phyloP scores from a whole-genome alignment of 176 grass and related monocot genomes.

The Aegilops tauschii region DNA sequence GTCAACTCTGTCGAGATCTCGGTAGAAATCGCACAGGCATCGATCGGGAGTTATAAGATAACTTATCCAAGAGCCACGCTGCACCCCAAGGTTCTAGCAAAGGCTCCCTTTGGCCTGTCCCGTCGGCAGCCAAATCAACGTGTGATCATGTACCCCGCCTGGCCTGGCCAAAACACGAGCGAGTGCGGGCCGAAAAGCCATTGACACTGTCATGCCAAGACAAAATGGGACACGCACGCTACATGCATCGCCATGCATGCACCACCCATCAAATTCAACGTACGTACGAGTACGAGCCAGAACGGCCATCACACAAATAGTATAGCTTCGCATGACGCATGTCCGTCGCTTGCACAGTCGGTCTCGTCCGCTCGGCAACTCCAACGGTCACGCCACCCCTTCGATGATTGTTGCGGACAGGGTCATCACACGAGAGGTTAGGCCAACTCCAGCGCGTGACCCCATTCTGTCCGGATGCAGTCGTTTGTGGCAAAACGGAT shows the following conservation, averaged over 20 bases:
- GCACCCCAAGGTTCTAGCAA: background rate
- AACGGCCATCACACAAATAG: background rate
- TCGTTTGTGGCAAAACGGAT: too few species aligned
- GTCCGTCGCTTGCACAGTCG: background rate
- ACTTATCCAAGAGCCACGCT: background rate
- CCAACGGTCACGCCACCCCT: too few species aligned
- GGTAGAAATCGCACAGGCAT: background rate
- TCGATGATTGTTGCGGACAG: too few species aligned
- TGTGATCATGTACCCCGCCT: background rate
- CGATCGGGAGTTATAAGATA: background rate
- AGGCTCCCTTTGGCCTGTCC: background rate
- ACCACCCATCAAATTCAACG: background rate
- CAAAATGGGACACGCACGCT: background rate
- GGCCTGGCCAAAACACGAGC: background rate
- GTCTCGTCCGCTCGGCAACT: background rate
- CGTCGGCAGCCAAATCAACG: background rate
- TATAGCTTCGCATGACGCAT: background rate
- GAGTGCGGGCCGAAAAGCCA: background rate
- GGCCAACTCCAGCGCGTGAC: too few species aligned
- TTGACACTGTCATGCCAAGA: background rate
- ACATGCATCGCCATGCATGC: background rate
- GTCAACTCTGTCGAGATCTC: background rate
- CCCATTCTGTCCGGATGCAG: too few species aligned
- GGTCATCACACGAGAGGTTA: too few species aligned
- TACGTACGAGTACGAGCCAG: background rate